Conservation (phyloP, 441 rosid genomes). For the Erodium trifolium region DNA sequence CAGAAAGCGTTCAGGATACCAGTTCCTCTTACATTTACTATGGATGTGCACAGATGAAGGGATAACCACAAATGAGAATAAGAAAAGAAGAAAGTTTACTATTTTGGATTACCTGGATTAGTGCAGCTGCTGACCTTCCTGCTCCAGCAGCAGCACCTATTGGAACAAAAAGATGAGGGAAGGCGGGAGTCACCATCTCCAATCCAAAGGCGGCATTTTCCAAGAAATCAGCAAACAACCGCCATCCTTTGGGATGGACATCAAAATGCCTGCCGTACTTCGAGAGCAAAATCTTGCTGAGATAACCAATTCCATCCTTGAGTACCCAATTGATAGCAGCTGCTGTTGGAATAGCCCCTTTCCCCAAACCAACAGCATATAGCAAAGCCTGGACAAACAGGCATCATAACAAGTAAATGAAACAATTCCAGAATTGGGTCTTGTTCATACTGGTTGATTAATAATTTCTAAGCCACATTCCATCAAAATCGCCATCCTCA, state of each 20-base stretch:
- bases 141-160: constrained; percentile 94
- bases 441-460: not conserved
- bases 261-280: constrained; percentile 95
- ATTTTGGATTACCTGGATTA: constrained; percentile 54
- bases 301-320: constrained; percentile 92
- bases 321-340: constrained; percentile 97
- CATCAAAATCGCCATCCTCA: not conserved
- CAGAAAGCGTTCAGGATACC: not conserved
- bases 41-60: not conserved
- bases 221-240: constrained; percentile 87
- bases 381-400: constrained; percentile 64
- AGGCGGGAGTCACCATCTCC: constrained; percentile 88
- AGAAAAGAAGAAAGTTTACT: not conserved
- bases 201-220: constrained; percentile 87
- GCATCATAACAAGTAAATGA: constrained; percentile 1
- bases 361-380: constrained; percentile 93
- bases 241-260: constrained; percentile 95
- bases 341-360: constrained; percentile 91
- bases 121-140: constrained; percentile 86
- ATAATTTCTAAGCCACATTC: no score
- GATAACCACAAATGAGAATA: not conserved
- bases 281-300: constrained; percentile 79
- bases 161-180: constrained; percentile 65
- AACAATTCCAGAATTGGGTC: constrained; percentile 13
- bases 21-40: not conserved